Evolutionary conservation across 306 rosid species (phyloP), one percentile per base, ranked within the genome.

Genomic region (Astragalus glycyphyllos): DNA sequence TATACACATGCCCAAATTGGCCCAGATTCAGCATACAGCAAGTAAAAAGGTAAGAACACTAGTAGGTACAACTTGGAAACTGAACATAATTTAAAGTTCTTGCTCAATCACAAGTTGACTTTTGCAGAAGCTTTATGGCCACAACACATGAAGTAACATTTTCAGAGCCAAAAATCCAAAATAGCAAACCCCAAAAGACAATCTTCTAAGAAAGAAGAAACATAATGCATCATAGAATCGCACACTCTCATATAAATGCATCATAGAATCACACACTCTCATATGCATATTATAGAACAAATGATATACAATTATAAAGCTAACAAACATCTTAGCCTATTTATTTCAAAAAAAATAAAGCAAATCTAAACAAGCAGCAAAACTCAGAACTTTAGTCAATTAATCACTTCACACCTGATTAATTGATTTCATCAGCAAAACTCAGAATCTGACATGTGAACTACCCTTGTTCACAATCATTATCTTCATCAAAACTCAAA

Each of bases 401-500:
- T 10, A 6, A 40, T 7, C 11, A 40, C 11, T 2, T 40, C 9
- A 40, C 8, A 40, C 45, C 0, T 5, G 2, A 38, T 1, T 6
- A 59, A 37, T 41, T 40, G 32, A 15, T 16, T 26, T 4, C 31
- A 26, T 26, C 31, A 26, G 31, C 31, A 26, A 26, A 26, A 26
- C 31, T 26, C 31, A 26, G 31, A 26, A 26, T 26, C 31, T 26
- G 31, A 26, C 4, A 2, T 26, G 3, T 26, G 31, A 26, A 26
- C 31, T 41, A 49, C 58, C 76, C 58, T 37, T 81, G 79, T 66
- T 77, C 83, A 8, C 40, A 26, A 26, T 26, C 65, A 5, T 45
- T 75, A 47, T 65, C 89, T 55, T 87, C 88, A 29, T 80, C 90
- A 81, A 88, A 93, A 69, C 65, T 65, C 77, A 93, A 78, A 41